Base-by-base conservation (phyloP, 148 eudicot genomes). In the Spergularia bocconei region DNA sequence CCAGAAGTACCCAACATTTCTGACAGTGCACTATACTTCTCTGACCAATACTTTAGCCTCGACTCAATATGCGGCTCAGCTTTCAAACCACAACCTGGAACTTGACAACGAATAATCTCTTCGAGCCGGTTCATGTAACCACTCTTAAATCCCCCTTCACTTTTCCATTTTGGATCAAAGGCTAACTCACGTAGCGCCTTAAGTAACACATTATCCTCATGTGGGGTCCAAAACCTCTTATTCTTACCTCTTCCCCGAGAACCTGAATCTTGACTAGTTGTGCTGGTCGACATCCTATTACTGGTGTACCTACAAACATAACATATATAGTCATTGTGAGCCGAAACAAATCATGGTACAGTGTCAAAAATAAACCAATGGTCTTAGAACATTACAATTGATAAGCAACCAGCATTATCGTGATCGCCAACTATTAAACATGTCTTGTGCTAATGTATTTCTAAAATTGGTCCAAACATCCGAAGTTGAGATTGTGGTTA, bases 21-120 rank as follows among this genome's bases (percentile, higher is more conserved):
- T 48, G 50, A 17, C 41, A 74, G 1, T 44, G 69, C 69, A 4
- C 57, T 23, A 16, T 62, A 63, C 21, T 74, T 74, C 47, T 41
- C 47, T 6, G 77, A 63, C 69, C 67, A 74, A 48, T 63, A 55
- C 48, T 74, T 74, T 6, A 74, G 48, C 16, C 60, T 50, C 1
- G 69, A 63, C 9, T 74, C 59, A 16, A 74, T 74, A 21, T 63
- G 70, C 50, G 77, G 70, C 38, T 33, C 68, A 63, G 59, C 69
- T 52, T 39, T 25, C 69, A 63, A 21, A 38, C 59, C 69, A 74
- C 51, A 74, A 15, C 39, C 15, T 23, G 77, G 77, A 63, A 50
- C 47, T 9, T 51, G 33, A 7, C n/a, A 23, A 2, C 41, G 29
- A 61, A 74, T 52, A 39, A 74, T 21, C 29, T 63, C 69, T 62